Evolutionary conservation across 139 green algal species (phyloP).

Genomic region (Closterium sp.): DNA sequence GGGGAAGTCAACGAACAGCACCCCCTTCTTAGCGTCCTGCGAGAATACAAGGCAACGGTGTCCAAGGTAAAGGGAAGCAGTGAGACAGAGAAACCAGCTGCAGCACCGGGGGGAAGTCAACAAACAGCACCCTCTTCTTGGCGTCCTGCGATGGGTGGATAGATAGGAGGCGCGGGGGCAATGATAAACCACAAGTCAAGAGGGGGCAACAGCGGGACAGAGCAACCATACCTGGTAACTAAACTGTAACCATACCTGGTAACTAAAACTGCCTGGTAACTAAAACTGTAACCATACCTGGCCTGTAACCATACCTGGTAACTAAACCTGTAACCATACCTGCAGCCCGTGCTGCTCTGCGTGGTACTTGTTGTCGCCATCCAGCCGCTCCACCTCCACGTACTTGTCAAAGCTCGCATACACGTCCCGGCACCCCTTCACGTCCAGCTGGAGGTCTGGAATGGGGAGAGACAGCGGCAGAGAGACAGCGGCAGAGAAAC

Average conservation of each 20-base stretch:
- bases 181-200: too few species aligned
- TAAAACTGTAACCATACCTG: too few species aligned
- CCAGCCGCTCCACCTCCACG: conserved; percentile 72
- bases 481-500: not conserved
- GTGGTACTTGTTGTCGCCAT: conserved; percentile 93
- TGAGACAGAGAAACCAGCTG: too few species aligned
- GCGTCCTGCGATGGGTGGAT: conserved; percentile 72
- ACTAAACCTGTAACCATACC: conserved; percentile 20
- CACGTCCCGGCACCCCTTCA: conserved; percentile 83
- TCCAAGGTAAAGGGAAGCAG: too few species aligned
- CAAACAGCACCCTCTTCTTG: conserved; percentile 85
- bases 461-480: conserved; percentile 27
- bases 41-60: too few species aligned
- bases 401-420: conserved; percentile 68
- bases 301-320: too few species aligned
- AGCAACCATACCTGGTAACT: too few species aligned
- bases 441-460: conserved; percentile 76
- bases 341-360: conserved; percentile 87
- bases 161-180: too few species aligned
- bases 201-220: too few species aligned
- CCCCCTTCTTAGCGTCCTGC: conserved; percentile 88
- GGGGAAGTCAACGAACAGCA: conserved; percentile 86
- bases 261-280: too few species aligned
- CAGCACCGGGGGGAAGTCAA: conserved; percentile 87
- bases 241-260: too few species aligned